Evolutionary conservation across 1,139 yeast genomes (phyloP).

Genomic region (Petasospora fabianii): DNA sequence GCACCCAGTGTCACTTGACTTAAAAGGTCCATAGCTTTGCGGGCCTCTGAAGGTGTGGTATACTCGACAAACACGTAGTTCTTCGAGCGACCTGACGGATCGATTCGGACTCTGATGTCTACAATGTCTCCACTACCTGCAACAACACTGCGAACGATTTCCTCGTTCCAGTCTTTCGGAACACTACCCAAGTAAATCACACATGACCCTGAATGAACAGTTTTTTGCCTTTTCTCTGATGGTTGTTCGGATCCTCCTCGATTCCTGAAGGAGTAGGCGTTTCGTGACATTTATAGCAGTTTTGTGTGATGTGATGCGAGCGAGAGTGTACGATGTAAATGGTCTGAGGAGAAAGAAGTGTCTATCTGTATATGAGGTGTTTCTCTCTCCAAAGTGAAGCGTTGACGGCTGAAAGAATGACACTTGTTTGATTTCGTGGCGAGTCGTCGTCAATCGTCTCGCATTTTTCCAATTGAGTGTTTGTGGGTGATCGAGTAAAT

Average conservation of each 20-base stretch:
- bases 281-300: conserved; percentile 17
- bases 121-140: conserved; percentile 61
- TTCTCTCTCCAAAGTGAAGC: too few relatives aligned
- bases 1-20: conserved; percentile 44
- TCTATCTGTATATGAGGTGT: too few relatives aligned
- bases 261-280: conserved; percentile 16
- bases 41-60: conserved; percentile 47
- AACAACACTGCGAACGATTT: conserved; percentile 52
- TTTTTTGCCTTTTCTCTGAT: conserved; percentile 17
- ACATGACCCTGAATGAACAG: conserved; percentile 21
- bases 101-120: conserved; percentile 61
- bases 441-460: too few relatives aligned
- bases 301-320: background rate
- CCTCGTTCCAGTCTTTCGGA: conserved; percentile 65
- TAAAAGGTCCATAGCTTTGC: conserved; percentile 42
- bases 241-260: conserved; percentile 15
- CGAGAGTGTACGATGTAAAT: too few relatives aligned
- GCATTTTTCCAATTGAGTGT: too few relatives aligned
- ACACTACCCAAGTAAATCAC: conserved; percentile 58
- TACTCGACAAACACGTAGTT: conserved; percentile 66
- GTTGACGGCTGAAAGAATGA: too few relatives aligned
- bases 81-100: conserved; percentile 58
- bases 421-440: too few relatives aligned
- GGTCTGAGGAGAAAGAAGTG: too few relatives aligned
- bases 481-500: too few relatives aligned